Evolutionary conservation across 192 early-diverging fungal genomes (phyloP), one percentile per base, ranked within the genome.

Genomic region (Oehlia diaphana): DNA sequence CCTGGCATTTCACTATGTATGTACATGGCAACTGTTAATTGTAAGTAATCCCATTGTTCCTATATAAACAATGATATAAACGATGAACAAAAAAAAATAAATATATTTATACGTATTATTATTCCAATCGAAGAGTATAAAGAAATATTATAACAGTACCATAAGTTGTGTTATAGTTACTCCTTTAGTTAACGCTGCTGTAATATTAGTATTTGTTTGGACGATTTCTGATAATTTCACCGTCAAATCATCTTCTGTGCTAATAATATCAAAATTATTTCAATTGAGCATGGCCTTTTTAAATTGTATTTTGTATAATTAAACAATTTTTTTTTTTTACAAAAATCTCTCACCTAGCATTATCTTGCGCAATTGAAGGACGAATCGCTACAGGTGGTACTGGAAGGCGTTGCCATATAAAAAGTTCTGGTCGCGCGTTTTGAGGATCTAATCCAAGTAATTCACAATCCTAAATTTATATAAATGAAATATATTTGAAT

Each of bases 11-110:
- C 96, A 80, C 92, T 94, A 84, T 96, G 98, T 78, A 99, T 96
- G 81, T 97, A 99, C 95, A 98, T 97, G 44, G 96, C 96, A 50
- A 93, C 93, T 35, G 94, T 92, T 8, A 98, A 86, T 72, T 97
- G 95, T 78, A 99, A 84, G 74, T 94, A 97, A 79, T 99, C 98
- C 98, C 97, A 97, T 87, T 95, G 93, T 88, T 98, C 96, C 94
- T 89, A 26, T 19, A 10, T 19, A 35, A 42, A 26, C 16, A 42
- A 62, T 14, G 23, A 31, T 31, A 1, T 31, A 31, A 31, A 31
- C 31, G 31, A 31, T 31, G 26, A 26, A 26, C 26, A 26, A 26
- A 26, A 26, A 26, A 26, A 26, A 26, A 26, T 26, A 26, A 26
- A 26, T 26, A 26, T 26, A 26, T 26, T 26, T 26, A 26, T 26